A percentile compares a stretch with the other conserved stretches of the same genome.
Evolutionary conservation across 441 rosid species (phyloP).

Genomic region (Omphalea diandra): DNA sequence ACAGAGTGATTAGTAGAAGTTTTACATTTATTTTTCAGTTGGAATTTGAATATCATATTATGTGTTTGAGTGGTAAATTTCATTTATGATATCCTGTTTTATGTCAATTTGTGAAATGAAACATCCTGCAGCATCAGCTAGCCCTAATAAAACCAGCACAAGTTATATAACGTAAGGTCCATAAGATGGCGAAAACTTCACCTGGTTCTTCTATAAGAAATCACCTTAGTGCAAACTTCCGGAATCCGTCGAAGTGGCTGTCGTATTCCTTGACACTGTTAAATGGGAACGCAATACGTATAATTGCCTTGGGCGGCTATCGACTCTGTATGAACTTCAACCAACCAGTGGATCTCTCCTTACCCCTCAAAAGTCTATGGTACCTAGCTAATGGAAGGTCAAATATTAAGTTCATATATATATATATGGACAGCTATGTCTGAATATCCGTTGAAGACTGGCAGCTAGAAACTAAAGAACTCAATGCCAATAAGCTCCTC

Average conservation of each 20-base stretch:
- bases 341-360: too few species aligned
- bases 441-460: slow-evolving; percentile 35
- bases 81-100: not conserved
- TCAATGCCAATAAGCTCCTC: not conserved
- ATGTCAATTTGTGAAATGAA: not conserved
- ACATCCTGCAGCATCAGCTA: not conserved
- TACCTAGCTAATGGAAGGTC: not conserved
- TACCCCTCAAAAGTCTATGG: too few species aligned
- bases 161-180: not conserved
- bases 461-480: slow-evolving; percentile 1
- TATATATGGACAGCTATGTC: slow-evolving; percentile 37
- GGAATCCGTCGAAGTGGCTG: not conserved
- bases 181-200: not conserved
- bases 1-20: slow-evolving; percentile 8
- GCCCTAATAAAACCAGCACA: not conserved
- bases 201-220: not conserved
- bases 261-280: not conserved
- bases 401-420: too few species aligned
- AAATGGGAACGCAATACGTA: not conserved
- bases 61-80: not conserved
- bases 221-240: not conserved
- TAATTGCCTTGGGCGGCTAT: too few species aligned
- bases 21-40: not conserved
- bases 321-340: too few species aligned
- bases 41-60: not conserved